These are phyloP conservation scores for Ambrosia hybrid DNA, from an alignment of 140 eudicot species.

Conservation along the genomic window DNA sequence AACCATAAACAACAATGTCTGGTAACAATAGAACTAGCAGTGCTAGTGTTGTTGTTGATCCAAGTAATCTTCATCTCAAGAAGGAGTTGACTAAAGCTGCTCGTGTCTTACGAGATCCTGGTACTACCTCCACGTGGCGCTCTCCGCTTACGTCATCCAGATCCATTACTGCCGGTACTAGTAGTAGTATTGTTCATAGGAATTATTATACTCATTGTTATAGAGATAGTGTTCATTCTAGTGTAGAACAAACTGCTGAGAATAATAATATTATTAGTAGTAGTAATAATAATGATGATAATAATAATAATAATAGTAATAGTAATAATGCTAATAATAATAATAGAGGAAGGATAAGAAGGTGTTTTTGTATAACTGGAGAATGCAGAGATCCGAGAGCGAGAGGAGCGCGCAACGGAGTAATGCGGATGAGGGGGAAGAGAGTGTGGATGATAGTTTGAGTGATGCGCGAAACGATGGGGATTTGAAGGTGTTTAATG, in stretches of 20 bases:
- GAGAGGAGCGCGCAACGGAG: constrained; percentile 49
- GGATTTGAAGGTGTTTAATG: constrained; percentile 48
- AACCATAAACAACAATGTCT: constrained; percentile 33
- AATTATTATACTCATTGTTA: constrained; percentile 42
- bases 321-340: constrained; percentile 15
- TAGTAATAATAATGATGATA: constrained; percentile 1
- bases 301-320: constrained; percentile 7
- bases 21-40: constrained; percentile 35
- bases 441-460: constrained; percentile 72
- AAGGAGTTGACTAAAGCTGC: constrained; percentile 90
- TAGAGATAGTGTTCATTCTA: constrained; percentile 13
- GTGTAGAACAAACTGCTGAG: constrained; percentile 21
- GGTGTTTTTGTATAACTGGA: constrained; percentile 86
- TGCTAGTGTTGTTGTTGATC: constrained; percentile 61
- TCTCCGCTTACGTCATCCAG: constrained; percentile 77
- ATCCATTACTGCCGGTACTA: constrained; percentile 40
- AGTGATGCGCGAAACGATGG: constrained; percentile 70
- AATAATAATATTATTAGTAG: constrained; percentile 6
- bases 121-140: constrained; percentile 86
- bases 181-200: constrained; percentile 9
- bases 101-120: constrained; percentile 77
- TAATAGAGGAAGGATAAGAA: constrained; percentile 53
- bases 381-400: constrained; percentile 69
- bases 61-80: constrained; percentile 93
- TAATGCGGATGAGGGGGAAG: constrained; percentile 51